Conservation (phyloP, 2,329 filamentous ascomycete species). For the Colletotrichum tamarilloi region DNA sequence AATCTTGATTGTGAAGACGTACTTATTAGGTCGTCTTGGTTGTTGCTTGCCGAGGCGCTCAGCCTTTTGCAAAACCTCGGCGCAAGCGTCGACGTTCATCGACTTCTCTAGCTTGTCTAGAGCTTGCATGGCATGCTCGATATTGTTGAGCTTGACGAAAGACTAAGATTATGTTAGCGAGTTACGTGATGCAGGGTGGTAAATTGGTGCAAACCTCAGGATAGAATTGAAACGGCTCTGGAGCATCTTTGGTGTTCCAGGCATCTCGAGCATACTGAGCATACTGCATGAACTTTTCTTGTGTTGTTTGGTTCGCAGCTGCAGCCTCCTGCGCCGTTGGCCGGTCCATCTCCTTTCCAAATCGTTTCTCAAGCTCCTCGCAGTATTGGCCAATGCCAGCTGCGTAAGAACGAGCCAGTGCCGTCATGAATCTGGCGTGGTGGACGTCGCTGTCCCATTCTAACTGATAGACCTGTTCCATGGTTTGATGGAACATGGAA, state of each 20-base stretch:
- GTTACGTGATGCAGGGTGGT: not conserved
- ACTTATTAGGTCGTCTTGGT: slow-evolving; percentile 79
- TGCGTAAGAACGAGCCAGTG: slow-evolving; percentile 86
- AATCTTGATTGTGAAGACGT: slow-evolving; percentile 98
- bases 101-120: slow-evolving; percentile 89
- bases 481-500: slow-evolving; percentile 90
- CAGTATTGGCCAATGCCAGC: slow-evolving; percentile 89
- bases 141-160: slow-evolving; percentile 97
- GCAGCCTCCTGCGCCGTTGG: slow-evolving; percentile 89
- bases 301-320: slow-evolving; percentile 79
- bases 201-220: slow-evolving; percentile 75
- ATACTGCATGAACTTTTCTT: slow-evolving; percentile 93
- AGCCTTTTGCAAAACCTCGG: slow-evolving; percentile 80
- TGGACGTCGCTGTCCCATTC: slow-evolving; percentile 95
- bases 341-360: slow-evolving; percentile 92
- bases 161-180: slow-evolving; percentile 65
- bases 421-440: slow-evolving; percentile 97
- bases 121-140: slow-evolving; percentile 93
- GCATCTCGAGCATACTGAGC: slow-evolving; percentile 94
- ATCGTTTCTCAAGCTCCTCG: slow-evolving; percentile 87
- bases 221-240: slow-evolving; percentile 97
- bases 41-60: slow-evolving; percentile 76
- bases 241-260: slow-evolving; percentile 90
- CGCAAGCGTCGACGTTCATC: slow-evolving; percentile 92
- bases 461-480: slow-evolving; percentile 86